A percentile compares a stretch with the other conserved stretches of the same genome.
Conservation (phyloP, 352 stramenopile genomes). For the Thalassiosira ordinaria region DNA sequence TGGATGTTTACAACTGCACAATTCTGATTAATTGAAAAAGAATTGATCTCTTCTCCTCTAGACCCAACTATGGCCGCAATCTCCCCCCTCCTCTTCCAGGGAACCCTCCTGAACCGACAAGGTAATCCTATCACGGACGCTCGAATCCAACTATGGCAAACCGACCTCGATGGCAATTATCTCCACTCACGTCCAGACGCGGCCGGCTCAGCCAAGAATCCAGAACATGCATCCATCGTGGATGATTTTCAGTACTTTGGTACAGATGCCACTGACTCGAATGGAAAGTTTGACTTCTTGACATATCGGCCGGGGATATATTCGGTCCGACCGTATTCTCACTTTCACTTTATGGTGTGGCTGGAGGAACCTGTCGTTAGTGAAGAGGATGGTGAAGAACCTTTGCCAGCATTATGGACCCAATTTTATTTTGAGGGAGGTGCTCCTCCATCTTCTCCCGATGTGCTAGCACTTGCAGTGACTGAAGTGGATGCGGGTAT, state of each 20-base stretch:
- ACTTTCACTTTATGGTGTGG: conserved; percentile 46
- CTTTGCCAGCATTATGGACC: conserved; percentile 6
- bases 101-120: conserved; percentile 22
- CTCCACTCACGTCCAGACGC: conserved; percentile 10
- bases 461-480: conserved; percentile 30
- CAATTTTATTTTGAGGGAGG: conserved; percentile 44
- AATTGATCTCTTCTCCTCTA: no score
- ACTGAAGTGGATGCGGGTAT: conserved; percentile 12
- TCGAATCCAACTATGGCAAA: conserved; percentile 33
- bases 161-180: conserved; percentile 41
- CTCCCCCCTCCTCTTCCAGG: conserved; percentile 25
- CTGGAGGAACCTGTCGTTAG: neutral
- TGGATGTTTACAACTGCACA: no score
- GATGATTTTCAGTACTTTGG: conserved; percentile 37
- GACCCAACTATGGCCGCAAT: conserved; percentile 6
- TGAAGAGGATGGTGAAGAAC: neutral
- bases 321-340: conserved; percentile 12
- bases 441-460: conserved; percentile 13
- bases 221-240: conserved; percentile 24
- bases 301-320: conserved; percentile 33
- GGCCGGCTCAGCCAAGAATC: neutral
- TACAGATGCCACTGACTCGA: conserved; percentile 19
- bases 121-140: conserved; percentile 11
- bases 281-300: conserved; percentile 32
- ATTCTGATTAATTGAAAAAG: no score